phyloP scores from a whole-genome alignment of 2,329 filamentous ascomycete genomes.

The Cladophialophora exuberans region DNA sequence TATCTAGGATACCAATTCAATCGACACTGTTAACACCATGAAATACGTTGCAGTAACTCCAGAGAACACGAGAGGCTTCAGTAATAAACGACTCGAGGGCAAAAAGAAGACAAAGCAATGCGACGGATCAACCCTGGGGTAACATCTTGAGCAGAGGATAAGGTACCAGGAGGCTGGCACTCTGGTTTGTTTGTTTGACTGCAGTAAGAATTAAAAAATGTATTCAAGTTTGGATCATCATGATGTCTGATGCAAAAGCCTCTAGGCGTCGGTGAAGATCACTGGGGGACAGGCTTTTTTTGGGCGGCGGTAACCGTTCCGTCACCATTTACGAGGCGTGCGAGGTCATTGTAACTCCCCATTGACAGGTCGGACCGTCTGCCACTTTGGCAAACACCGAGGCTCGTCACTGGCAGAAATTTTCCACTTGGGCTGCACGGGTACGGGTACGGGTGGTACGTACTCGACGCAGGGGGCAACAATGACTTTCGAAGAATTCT shows the following conservation, averaged over 20 bases:
- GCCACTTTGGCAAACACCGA: neutral
- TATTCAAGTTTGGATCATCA: neutral
- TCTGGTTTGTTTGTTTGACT: too few species aligned
- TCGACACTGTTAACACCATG: neutral
- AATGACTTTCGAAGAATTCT: too few species aligned
- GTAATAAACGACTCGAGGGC: neutral
- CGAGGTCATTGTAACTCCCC: neutral
- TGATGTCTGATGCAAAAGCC: neutral
- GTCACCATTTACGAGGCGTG: neutral
- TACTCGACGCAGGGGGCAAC: too few species aligned
- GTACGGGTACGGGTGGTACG: too few species aligned
- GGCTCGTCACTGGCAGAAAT: neutral
- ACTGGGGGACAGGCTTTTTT: neutral
- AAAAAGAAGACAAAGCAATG: neutral
- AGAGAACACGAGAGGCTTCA: neutral
- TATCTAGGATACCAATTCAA: neutral
- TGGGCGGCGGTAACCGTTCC: neutral
- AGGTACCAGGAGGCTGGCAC: slow-evolving; percentile 7
- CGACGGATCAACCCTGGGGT: neutral
- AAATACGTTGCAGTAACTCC: neutral
- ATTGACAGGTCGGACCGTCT: slow-evolving; percentile 9
- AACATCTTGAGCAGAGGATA: neutral
- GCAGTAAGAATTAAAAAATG: too few species aligned
- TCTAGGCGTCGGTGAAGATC: slow-evolving; percentile 1
- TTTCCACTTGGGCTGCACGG: neutral